phyloP scores from a whole-genome alignment of 345 rosid genomes.

The Barbarea vulgaris region DNA sequence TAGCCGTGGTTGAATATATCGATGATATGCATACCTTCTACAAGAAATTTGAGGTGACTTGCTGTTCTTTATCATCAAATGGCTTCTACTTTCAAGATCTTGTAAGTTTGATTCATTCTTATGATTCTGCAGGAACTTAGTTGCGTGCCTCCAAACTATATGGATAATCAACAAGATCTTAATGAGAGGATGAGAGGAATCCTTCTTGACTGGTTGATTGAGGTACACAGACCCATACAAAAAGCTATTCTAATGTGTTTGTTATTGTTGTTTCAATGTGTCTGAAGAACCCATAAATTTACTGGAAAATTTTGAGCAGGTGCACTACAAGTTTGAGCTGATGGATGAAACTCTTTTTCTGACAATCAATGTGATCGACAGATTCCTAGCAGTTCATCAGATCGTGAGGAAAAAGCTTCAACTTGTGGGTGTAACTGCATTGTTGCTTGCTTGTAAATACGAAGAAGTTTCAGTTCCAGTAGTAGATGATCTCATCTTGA shows the following conservation, averaged over 20 bases:
- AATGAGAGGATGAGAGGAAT: slow-evolving; percentile 94
- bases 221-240: slow-evolving; percentile 47
- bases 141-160: slow-evolving; percentile 62
- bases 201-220: slow-evolving; percentile 91
- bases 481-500: slow-evolving; percentile 90
- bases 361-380: slow-evolving; percentile 82
- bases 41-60: slow-evolving; percentile 27
- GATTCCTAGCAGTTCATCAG: slow-evolving; percentile 68
- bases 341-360: slow-evolving; percentile 94
- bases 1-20: slow-evolving; percentile 80
- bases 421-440: slow-evolving; percentile 92
- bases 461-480: slow-evolving; percentile 99
- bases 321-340: slow-evolving; percentile 95
- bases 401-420: slow-evolving; percentile 88
- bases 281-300: not conserved
- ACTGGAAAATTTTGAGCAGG: slow-evolving; percentile 50
- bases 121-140: slow-evolving; percentile 50
- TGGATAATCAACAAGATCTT: slow-evolving; percentile 72
- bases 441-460: slow-evolving; percentile 97
- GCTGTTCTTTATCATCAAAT: not conserved
- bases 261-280: slow-evolving; percentile 5
- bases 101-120: slow-evolving; percentile 4
- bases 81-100: not conserved
- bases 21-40: slow-evolving; percentile 62
- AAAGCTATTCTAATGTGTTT: not conserved